These are phyloP conservation scores for Amanita phalloides DNA, from an alignment of 768 basidiomycete species.

Conservation along the genomic window DNA sequence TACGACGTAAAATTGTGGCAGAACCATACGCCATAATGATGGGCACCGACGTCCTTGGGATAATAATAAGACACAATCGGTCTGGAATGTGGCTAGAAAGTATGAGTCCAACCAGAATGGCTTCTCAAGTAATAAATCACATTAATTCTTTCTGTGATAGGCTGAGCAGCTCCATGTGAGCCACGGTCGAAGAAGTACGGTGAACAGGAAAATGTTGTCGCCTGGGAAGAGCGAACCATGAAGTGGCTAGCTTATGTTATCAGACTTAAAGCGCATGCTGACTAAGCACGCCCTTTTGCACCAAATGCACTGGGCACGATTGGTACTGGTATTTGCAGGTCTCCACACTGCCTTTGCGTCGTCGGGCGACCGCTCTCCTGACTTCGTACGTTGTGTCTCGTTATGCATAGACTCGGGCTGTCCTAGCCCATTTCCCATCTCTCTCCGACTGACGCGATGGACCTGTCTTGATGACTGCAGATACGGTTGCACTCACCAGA, in stretches of 20 bases:
- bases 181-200: conserved; percentile 75
- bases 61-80: conserved; percentile 96
- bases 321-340: not conserved
- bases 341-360: conserved; percentile 29
- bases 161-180: conserved; percentile 56
- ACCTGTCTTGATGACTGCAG: conserved; percentile 81
- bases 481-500: conserved; percentile 78
- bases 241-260: not conserved
- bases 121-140: conserved; percentile 28
- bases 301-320: not conserved
- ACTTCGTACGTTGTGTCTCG: conserved; percentile 41
- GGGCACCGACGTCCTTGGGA: conserved; percentile 86
- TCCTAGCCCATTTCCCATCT: conserved; percentile 24
- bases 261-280: not conserved
- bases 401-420: conserved; percentile 33
- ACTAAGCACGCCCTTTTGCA: not conserved
- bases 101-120: not conserved
- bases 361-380: conserved; percentile 48
- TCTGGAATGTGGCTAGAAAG: conserved; percentile 53
- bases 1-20: not conserved
- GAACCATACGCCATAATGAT: conserved; percentile 85
- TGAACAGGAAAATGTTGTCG: conserved; percentile 59
- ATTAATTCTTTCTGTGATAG: conserved; percentile 70
- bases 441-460: conserved; percentile 71
- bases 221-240: conserved; percentile 38